A percentile compares a stretch with the other conserved stretches of the same genome.
These are phyloP conservation scores for Pecoramyces ruminantium DNA, from an alignment of 192 early-diverging fungal genomes.

Conservation along the genomic window DNA sequence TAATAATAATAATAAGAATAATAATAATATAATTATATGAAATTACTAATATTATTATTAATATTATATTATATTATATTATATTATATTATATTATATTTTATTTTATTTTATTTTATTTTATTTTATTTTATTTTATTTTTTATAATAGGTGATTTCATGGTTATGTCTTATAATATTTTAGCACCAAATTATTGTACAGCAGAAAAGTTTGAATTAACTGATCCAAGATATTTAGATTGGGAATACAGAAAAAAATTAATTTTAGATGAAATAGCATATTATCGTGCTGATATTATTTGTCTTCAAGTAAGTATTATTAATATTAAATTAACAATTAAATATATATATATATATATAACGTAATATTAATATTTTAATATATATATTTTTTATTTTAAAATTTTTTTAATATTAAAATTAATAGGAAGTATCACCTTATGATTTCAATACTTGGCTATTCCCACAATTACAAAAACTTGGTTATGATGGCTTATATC, in stretches of 20 bases:
- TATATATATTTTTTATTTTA: too few relatives aligned
- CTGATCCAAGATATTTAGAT: conserved; percentile 5
- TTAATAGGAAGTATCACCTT: conserved; percentile 16
- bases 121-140: background rate
- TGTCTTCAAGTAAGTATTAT: conserved; percentile 16
- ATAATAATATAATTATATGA: too few relatives aligned
- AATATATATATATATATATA: too few relatives aligned
- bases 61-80: background rate
- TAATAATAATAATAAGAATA: too few relatives aligned
- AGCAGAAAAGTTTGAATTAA: conserved; percentile 8
- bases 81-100: too few relatives aligned
- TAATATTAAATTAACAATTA: too few relatives aligned
- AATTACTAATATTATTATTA: background rate
- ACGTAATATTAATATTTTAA: too few relatives aligned
- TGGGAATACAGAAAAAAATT: conserved; percentile 15
- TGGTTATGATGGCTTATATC: conserved; percentile 26
- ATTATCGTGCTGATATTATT: conserved; percentile 18
- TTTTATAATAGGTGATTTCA: conserved; percentile 7
- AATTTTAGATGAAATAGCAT: conserved; percentile 20
- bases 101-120: background rate
- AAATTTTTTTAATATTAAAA: too few relatives aligned
- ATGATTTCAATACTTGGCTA: conserved; percentile 19
- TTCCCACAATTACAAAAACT: conserved; percentile 16
- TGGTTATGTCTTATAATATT: conserved; percentile 25
- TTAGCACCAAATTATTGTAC: conserved; percentile 22